Conservation (phyloP, 192 early-diverging fungal genomes). For the Funneliformis geosporum region DNA sequence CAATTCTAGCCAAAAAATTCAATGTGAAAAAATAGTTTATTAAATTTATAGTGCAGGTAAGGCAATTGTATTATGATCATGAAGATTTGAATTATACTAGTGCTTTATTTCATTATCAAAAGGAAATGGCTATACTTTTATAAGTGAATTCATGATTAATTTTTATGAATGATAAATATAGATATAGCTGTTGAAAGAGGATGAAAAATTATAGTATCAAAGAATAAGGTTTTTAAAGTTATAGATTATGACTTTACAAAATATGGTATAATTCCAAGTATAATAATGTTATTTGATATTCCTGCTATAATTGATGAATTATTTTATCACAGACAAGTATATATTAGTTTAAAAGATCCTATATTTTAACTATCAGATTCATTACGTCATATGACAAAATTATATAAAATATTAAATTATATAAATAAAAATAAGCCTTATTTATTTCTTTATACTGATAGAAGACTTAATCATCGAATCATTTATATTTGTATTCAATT, state of each 20-base stretch:
- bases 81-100: no score
- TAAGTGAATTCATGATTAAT: no score
- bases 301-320: neutral
- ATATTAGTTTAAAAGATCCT: slow-evolving; percentile 4
- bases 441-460: neutral
- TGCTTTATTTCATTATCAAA: no score
- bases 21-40: no score
- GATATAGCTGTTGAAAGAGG: neutral
- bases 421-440: neutral
- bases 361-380: neutral
- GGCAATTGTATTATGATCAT: no score
- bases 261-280: neutral
- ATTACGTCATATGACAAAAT: neutral
- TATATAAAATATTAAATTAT: neutral
- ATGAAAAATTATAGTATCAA: neutral
- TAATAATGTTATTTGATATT: neutral
- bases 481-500: neutral
- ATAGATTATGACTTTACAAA: neutral
- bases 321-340: neutral
- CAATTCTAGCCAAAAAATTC: no score
- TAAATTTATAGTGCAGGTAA: no score
- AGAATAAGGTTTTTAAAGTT: neutral
- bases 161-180: no score
- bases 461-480: neutral
- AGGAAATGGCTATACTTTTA: no score